A percentile compares a stretch with the other conserved stretches of the same genome.
These are phyloP conservation scores for Syzygium malaccense DNA, from an alignment of 441 rosid species.

Conservation along the genomic window DNA sequence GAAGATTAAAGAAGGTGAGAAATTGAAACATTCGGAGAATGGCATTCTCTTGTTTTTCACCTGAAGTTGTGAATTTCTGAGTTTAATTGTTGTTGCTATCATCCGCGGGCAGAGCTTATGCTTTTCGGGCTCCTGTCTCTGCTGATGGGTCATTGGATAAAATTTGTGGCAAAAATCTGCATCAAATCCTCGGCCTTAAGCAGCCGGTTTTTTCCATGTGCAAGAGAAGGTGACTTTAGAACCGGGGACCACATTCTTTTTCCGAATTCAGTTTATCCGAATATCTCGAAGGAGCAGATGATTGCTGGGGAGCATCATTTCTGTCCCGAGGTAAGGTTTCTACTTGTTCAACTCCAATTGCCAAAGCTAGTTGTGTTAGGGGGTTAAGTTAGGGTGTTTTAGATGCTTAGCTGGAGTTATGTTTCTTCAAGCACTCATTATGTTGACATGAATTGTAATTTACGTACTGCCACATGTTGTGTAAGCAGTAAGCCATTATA, in stretches of 20 bases:
- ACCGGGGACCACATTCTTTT: background rate
- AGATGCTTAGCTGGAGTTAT: background rate
- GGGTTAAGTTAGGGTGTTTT: background rate
- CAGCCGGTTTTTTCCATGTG: background rate
- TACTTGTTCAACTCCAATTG: background rate
- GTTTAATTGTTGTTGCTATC: background rate
- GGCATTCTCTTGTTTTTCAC: background rate
- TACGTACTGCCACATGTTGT: background rate
- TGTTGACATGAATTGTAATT: background rate
- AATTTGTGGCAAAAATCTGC: background rate
- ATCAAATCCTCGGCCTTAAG: background rate
- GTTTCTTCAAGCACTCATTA: background rate
- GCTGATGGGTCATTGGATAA: constrained; percentile 2
- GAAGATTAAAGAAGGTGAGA: background rate
- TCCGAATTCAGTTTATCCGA: background rate
- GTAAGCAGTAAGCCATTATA: background rate
- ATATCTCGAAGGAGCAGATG: background rate
- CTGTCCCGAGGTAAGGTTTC: background rate
- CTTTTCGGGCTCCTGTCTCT: constrained; percentile 3
- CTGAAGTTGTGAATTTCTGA: background rate
- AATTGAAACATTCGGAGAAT: background rate
- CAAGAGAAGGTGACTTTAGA: background rate
- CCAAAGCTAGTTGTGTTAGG: background rate
- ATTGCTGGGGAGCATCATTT: background rate
- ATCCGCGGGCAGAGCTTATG: background rate